Evolutionary conservation across 2,329 filamentous ascomycete genomes (phyloP).

Genomic region (Ploettnerulaceae sp.): DNA sequence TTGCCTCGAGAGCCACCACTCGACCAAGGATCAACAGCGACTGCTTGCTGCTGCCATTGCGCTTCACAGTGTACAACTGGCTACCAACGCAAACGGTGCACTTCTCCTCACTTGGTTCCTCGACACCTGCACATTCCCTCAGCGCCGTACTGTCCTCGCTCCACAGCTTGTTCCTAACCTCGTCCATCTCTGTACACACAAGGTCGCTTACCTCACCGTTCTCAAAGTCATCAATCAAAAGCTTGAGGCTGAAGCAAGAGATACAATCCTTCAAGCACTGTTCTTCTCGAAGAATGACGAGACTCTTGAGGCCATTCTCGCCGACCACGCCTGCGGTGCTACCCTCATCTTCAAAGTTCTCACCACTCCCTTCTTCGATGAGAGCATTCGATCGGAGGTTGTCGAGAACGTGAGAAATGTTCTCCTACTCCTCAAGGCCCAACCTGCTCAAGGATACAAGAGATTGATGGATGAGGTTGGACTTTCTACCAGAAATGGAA

Average conservation of each 20-base stretch:
- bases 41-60: conserved; percentile 93
- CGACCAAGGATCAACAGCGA: conserved; percentile 90
- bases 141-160: conserved; percentile 83
- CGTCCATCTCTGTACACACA: conserved; percentile 95
- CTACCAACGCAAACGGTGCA: conserved; percentile 93
- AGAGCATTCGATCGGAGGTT: conserved; percentile 80
- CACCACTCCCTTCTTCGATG: conserved; percentile 95
- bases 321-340: conserved; percentile 85
- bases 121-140: conserved; percentile 94
- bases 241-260: conserved; percentile 85
- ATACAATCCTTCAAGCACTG: conserved; percentile 81
- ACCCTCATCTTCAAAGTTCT: conserved; percentile 98
- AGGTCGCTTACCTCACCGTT: conserved; percentile 94
- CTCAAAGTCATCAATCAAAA: conserved; percentile 98
- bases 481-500: conserved; percentile 61
- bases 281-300: conserved; percentile 90
- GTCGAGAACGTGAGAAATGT: conserved; percentile 90
- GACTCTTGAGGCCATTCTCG: conserved; percentile 82
- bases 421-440: conserved; percentile 82
- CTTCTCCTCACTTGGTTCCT: conserved; percentile 95
- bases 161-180: conserved; percentile 89
- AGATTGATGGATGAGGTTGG: conserved; percentile 98
- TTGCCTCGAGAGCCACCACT: conserved; percentile 91
- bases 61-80: conserved; percentile 92
- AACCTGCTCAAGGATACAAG: conserved; percentile 95